These are phyloP conservation scores for Aspergillus quadricinctus DNA, from an alignment of 2,329 filamentous ascomycete genomes.

Conservation along the genomic window DNA sequence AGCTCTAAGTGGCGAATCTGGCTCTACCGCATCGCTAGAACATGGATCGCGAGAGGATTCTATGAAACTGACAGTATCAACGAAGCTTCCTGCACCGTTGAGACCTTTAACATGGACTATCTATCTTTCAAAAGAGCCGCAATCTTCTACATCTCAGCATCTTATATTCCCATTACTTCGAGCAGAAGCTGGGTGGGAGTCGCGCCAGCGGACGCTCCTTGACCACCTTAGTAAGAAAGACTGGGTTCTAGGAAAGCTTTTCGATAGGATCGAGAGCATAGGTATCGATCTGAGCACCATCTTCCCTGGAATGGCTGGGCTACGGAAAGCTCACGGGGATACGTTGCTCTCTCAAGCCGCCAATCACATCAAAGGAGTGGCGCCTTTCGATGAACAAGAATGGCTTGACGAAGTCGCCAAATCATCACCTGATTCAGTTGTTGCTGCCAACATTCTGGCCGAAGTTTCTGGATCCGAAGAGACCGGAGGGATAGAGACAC, in stretches of 20 bases:
- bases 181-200: conserved; percentile 44
- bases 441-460: conserved; percentile 23
- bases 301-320: conserved; percentile 51
- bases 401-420: conserved; percentile 38
- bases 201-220: conserved; percentile 47
- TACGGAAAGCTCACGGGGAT: conserved; percentile 42
- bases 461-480: conserved; percentile 18
- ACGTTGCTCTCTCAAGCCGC: conserved; percentile 50
- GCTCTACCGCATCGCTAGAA: conserved; percentile 30
- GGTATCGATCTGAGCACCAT: conserved; percentile 53
- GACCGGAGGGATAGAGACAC: conserved; percentile 3
- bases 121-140: conserved; percentile 38
- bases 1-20: conserved; percentile 38
- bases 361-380: conserved; percentile 52
- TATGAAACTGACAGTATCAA: conserved; percentile 45
- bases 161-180: conserved; percentile 52
- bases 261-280: conserved; percentile 55
- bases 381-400: conserved; percentile 46
- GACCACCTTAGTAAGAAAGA: conserved; percentile 54
- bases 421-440: conserved; percentile 12
- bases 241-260: conserved; percentile 53
- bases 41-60: conserved; percentile 25
- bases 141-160: conserved; percentile 43
- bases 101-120: conserved; percentile 51
- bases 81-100: conserved; percentile 51